phyloP scores from a whole-genome alignment of 2,329 filamentous ascomycete species.

The Monilinia laxa region DNA sequence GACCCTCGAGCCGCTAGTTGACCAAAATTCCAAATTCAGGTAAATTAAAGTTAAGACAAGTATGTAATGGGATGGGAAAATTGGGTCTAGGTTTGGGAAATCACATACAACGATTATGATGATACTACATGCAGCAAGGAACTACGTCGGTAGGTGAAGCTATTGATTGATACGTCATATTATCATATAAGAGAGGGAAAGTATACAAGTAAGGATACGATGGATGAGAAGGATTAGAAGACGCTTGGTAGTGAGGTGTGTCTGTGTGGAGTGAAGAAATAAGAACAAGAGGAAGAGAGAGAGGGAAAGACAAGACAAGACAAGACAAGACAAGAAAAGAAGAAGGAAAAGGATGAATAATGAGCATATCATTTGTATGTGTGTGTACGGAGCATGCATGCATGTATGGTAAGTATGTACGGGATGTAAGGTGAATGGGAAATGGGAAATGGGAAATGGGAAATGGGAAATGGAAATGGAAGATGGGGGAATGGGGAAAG shows the following conservation, averaged over 20 bases:
- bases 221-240: too few relatives aligned
- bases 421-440: too few relatives aligned
- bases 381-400: too few relatives aligned
- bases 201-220: too few relatives aligned
- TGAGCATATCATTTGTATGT: too few relatives aligned
- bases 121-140: neutral
- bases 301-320: neutral
- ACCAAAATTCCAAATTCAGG: neutral
- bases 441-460: too few relatives aligned
- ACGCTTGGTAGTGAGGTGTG: neutral
- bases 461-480: neutral
- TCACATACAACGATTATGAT: neutral
- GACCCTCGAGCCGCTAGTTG: slow-evolving; percentile 10
- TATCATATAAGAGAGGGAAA: neutral
- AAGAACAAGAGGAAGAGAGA: neutral
- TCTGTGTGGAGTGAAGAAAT: neutral
- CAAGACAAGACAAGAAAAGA: too few relatives aligned
- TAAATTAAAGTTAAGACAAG: neutral
- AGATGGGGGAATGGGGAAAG: too few relatives aligned
- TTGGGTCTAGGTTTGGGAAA: slow-evolving; percentile 1
- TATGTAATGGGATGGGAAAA: neutral
- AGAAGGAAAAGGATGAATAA: too few relatives aligned
- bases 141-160: neutral
- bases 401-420: too few relatives aligned
- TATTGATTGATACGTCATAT: neutral